Conservation (phyloP, 805 yeast genomes). For the Candida coquimbonensis region DNA sequence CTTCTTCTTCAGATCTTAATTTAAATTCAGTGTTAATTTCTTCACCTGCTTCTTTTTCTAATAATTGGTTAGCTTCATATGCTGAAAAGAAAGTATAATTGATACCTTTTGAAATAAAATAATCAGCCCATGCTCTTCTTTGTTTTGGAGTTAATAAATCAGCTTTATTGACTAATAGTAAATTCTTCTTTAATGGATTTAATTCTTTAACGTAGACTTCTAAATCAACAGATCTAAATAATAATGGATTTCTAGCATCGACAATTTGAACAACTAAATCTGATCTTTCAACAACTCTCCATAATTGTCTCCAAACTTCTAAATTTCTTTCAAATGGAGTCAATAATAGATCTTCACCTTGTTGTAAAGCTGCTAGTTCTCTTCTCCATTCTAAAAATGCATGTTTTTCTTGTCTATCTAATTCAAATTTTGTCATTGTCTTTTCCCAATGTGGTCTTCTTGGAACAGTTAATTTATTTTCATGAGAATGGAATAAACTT, state of each 20-base stretch:
- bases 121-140: slow-evolving; percentile 81
- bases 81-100: slow-evolving; percentile 92
- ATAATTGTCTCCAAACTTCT: slow-evolving; percentile 96
- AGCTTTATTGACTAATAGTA: slow-evolving; percentile 87
- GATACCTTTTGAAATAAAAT: slow-evolving; percentile 62
- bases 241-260: slow-evolving; percentile 90
- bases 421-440: slow-evolving; percentile 61
- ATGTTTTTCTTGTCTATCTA: slow-evolving; percentile 82
- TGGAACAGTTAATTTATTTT: slow-evolving; percentile 75
- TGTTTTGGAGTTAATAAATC: slow-evolving; percentile 77
- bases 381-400: slow-evolving; percentile 95
- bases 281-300: slow-evolving; percentile 96
- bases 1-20: slow-evolving; percentile 10
- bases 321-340: slow-evolving; percentile 97
- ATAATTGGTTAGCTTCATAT: slow-evolving; percentile 65
- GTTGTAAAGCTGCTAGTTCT: slow-evolving; percentile 76
- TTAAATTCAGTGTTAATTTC: slow-evolving; percentile 11
- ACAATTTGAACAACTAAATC: slow-evolving; percentile 95
- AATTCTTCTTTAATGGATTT: slow-evolving; percentile 67
- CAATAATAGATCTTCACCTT: slow-evolving; percentile 73
- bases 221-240: slow-evolving; percentile 83
- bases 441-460: slow-evolving; percentile 86
- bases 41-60: slow-evolving; percentile 50
- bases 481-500: slow-evolving; percentile 59
- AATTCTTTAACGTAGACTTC: slow-evolving; percentile 77